These are phyloP conservation scores for Saururus chinensis DNA, from an alignment of 164 flowering plant genomes.

Conservation along the genomic window DNA sequence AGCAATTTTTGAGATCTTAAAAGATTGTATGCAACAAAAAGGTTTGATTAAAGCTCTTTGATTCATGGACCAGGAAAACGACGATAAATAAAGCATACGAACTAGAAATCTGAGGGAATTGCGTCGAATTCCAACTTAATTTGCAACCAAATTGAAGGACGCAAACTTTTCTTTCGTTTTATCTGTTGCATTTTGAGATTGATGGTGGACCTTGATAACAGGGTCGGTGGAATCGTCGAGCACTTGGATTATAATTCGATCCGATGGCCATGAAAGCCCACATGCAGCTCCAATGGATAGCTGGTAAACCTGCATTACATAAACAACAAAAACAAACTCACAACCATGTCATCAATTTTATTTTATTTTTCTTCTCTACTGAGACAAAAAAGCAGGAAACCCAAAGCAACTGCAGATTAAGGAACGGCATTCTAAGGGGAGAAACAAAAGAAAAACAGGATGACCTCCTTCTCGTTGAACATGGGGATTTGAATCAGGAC, in stretches of 20 bases:
- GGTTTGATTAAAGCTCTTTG: neutral
- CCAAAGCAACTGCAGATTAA: neutral
- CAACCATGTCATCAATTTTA: neutral
- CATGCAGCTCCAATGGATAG: slow-evolving; percentile 14
- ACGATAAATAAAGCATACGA: neutral
- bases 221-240: slow-evolving; percentile 19
- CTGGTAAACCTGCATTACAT: slow-evolving; percentile 9
- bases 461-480: slow-evolving; percentile 70
- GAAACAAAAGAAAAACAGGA: neutral
- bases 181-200: too few relatives aligned
- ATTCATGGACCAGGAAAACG: neutral
- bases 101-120: neutral
- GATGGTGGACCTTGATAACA: slow-evolving; percentile 7
- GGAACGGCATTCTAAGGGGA: neutral
- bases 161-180: neutral
- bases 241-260: slow-evolving; percentile 14
- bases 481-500: slow-evolving; percentile 67
- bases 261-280: slow-evolving; percentile 16
- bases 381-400: too few relatives aligned
- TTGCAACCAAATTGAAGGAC: neutral
- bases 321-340: neutral
- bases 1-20: neutral
- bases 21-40: neutral
- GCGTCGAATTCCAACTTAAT: neutral
- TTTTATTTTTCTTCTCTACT: neutral